Evolutionary conservation across 2,329 filamentous ascomycete genomes (phyloP), one percentile per base, ranked within the genome.

Genomic region (Alternaria panax): DNA sequence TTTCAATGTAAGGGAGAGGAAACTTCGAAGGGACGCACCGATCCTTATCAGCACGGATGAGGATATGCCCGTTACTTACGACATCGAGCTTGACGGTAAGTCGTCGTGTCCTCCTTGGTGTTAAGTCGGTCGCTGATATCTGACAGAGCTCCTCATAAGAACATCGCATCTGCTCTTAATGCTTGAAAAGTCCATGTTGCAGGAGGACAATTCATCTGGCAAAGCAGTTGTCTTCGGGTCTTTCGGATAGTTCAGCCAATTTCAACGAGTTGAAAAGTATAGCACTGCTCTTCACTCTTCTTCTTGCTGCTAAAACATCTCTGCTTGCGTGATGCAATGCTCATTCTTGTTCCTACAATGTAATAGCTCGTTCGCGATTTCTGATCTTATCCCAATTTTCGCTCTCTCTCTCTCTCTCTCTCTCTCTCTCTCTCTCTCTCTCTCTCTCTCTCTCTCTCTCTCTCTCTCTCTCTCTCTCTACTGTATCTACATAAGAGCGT

Each of bases 31-130:
- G 51, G 69, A 82, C 34, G 78, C 80, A 58, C 86, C 88, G 1
- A 74, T 90, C 14, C 79, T 91, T 12, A 77, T 87, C 16, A 79
- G 81, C 2, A 79, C 78, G 9, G 85, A 88, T 51, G 88, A 92
- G 54, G 87, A 92, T 45, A 77, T 85, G n/a, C 83, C 88, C 4
- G 86, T 91, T 9, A 87, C 83, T 54, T 95, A 92, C 72, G 85
- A 85, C 42, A 80, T 95, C 27, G 86, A 90, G 56, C 91, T 92
- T 70, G 83, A 91, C 85, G 88, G 91, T 92, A 80, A 45, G 45
- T 27, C 11, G 5, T 25, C 59, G 83, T 72, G 43, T 25, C 25
- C 4, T 11, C 14, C 25, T 28, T 41, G 22, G 16, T n/a, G 18
- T 25, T 9, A 12, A 22, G 5, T 2, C 32, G 8, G 5, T 45